Evolutionary conservation across 345 rosid species (phyloP).

Genomic region (Conringia planisiliqua): DNA sequence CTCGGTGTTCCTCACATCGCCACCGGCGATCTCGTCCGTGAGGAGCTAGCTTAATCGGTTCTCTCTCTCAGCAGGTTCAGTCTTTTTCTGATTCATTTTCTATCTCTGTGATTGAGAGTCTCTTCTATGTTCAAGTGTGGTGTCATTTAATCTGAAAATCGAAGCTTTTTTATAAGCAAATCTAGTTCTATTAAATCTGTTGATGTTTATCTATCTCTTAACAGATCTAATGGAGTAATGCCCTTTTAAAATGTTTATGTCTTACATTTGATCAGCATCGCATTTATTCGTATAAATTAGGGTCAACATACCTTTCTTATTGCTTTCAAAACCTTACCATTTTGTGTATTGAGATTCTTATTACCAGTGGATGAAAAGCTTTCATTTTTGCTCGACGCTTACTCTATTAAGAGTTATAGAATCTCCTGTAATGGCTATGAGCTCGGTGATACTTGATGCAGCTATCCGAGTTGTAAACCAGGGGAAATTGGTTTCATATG

Average conservation of each 20-base stretch:
- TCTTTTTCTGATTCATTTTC: background rate
- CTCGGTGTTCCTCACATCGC: conserved; percentile 94
- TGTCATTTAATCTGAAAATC: background rate
- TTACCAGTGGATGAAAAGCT: background rate
- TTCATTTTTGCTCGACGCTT: background rate
- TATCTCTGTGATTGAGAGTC: background rate
- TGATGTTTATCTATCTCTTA: background rate
- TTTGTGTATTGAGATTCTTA: background rate
- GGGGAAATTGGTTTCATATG: conserved; percentile 82
- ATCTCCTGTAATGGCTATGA: background rate
- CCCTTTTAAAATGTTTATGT: background rate
- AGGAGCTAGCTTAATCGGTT: conserved; percentile 74
- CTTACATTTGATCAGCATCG: background rate
- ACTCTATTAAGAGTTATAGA: background rate
- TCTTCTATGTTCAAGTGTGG: background rate
- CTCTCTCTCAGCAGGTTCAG: conserved; percentile 65
- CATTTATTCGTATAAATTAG: background rate
- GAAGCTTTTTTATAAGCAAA: background rate
- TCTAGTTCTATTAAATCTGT: conserved; percentile 7
- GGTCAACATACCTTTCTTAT: background rate
- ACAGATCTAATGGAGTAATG: conserved; percentile 20
- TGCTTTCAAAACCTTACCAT: background rate
- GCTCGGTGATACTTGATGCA: conserved; percentile 29
- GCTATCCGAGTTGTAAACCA: conserved; percentile 82
- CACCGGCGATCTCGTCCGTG: conserved; percentile 93